Percentiles rank a stretch among this genome's conserved stretches.
Conservation (phyloP, 2,329 filamentous ascomycete species). For the Shiraia sp. region DNA sequence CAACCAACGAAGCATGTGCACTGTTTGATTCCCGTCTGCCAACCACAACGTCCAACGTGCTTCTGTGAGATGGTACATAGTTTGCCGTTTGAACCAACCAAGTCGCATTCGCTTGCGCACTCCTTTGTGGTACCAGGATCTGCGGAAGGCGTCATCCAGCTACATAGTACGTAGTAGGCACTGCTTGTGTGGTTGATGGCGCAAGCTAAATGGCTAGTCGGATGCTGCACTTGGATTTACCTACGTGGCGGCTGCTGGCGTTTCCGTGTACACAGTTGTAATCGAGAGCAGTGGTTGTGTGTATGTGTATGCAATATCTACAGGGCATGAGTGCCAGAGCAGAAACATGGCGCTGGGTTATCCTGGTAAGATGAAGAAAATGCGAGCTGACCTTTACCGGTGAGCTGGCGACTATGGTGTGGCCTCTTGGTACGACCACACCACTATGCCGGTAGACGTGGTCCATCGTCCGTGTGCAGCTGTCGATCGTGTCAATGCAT, state of each 20-base stretch:
- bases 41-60: conserved; percentile 5
- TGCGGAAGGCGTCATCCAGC: no score
- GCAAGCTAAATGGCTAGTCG: no score
- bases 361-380: conserved; percentile 1
- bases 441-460: conserved; percentile 1
- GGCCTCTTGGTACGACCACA: conserved; percentile 2
- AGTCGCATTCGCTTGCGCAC: no score
- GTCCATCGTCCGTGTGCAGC: no score
- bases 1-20: conserved; percentile 3
- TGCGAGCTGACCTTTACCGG: conserved; percentile 5
- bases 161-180: no score
- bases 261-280: no score
- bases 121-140: no score
- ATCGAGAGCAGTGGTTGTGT: no score
- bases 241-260: no score
- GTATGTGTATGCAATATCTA: conserved; percentile 5
- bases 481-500: conserved; percentile 5
- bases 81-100: background rate
- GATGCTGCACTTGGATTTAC: no score
- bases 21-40: conserved; percentile 1
- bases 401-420: conserved; percentile 5
- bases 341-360: no score
- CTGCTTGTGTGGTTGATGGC: no score
- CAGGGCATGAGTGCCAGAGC: conserved; percentile 4
- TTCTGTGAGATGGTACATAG: background rate